These are phyloP conservation scores for Cyclocybe aegerita DNA, from an alignment of 768 basidiomycete species.

Conservation along the genomic window DNA sequence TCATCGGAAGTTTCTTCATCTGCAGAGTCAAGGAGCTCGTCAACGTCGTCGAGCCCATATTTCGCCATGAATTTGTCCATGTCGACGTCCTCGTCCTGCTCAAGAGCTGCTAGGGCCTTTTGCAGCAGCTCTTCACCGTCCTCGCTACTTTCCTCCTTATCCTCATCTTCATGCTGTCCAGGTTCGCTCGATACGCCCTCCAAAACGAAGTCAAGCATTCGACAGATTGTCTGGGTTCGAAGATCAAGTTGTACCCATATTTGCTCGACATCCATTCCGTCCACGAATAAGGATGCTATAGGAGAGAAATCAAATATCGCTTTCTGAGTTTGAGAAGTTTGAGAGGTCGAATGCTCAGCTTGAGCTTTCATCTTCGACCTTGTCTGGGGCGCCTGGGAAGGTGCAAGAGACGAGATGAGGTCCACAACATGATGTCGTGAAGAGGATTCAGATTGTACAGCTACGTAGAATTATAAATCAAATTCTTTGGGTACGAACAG, in stretches of 20 bases:
- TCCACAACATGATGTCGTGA: slow-evolving; percentile 65
- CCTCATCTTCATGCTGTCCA: slow-evolving; percentile 35
- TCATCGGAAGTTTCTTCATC: slow-evolving; percentile 21
- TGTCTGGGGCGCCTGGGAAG: slow-evolving; percentile 71
- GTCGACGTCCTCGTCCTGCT: slow-evolving; percentile 31
- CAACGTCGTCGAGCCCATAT: slow-evolving; percentile 25
- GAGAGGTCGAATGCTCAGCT: slow-evolving; percentile 36
- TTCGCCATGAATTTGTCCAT: slow-evolving; percentile 29
- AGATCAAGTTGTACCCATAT: slow-evolving; percentile 95
- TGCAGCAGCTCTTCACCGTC: slow-evolving; percentile 31
- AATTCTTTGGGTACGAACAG: not conserved
- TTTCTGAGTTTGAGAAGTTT: slow-evolving; percentile 28
- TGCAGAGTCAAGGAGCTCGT: slow-evolving; percentile 17
- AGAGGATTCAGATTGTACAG: slow-evolving; percentile 63
- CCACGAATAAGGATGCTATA: slow-evolving; percentile 67
- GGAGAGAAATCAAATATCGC: slow-evolving; percentile 60
- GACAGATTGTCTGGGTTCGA: slow-evolving; percentile 66
- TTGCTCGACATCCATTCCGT: slow-evolving; percentile 83
- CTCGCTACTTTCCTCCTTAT: slow-evolving; percentile 26
- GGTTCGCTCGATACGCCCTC: slow-evolving; percentile 47
- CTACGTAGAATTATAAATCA: slow-evolving; percentile 34
- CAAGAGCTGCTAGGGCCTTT: slow-evolving; percentile 30
- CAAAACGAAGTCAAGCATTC: slow-evolving; percentile 63
- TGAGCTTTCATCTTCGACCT: slow-evolving; percentile 60
- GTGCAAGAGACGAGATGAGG: slow-evolving; percentile 66